phyloP scores from a whole-genome alignment of 257 asterid species.

The Primulina huaijiensis region DNA sequence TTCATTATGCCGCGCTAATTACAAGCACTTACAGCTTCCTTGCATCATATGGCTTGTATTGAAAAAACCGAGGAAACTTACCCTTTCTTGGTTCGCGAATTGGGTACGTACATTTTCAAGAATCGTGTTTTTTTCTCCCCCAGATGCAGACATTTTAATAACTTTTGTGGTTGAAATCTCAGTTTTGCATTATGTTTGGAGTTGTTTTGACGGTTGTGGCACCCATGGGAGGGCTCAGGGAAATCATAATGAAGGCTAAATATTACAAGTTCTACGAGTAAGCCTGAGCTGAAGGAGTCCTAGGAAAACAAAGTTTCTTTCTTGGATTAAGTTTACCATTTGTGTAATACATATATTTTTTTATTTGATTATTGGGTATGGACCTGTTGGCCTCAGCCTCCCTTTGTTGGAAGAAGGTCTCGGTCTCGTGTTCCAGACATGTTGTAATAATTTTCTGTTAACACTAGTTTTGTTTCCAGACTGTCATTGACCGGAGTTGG shows the following conservation, averaged over 20 bases:
- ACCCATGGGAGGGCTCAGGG: slow-evolving; percentile 51
- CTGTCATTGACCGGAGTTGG: too few relatives aligned
- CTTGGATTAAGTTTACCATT: too few relatives aligned
- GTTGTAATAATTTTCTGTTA: too few relatives aligned
- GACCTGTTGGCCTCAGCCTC: too few relatives aligned
- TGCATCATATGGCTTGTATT: slow-evolving; percentile 42
- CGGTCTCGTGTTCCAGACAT: too few relatives aligned
- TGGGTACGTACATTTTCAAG: slow-evolving; percentile 35
- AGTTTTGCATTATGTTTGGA: slow-evolving; percentile 52
- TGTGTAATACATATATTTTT: too few relatives aligned
- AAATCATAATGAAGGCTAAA: slow-evolving; percentile 39
- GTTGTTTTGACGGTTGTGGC: slow-evolving; percentile 35
- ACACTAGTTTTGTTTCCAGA: too few relatives aligned
- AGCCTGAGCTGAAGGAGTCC: neutral
- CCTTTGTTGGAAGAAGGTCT: too few relatives aligned
- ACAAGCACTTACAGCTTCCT: slow-evolving; percentile 33
- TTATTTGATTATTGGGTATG: too few relatives aligned
- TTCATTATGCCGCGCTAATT: too few relatives aligned
- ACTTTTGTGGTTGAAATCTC: slow-evolving; percentile 11
- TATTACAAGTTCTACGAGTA: slow-evolving; percentile 33
- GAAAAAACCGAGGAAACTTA: slow-evolving; percentile 34
- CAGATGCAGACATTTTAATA: neutral
- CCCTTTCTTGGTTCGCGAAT: slow-evolving; percentile 39
- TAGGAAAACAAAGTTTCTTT: too few relatives aligned
- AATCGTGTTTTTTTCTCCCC: neutral